Evolutionary conservation across 805 yeast species (phyloP).

Genomic region (Cyberlindnera lachancei): DNA sequence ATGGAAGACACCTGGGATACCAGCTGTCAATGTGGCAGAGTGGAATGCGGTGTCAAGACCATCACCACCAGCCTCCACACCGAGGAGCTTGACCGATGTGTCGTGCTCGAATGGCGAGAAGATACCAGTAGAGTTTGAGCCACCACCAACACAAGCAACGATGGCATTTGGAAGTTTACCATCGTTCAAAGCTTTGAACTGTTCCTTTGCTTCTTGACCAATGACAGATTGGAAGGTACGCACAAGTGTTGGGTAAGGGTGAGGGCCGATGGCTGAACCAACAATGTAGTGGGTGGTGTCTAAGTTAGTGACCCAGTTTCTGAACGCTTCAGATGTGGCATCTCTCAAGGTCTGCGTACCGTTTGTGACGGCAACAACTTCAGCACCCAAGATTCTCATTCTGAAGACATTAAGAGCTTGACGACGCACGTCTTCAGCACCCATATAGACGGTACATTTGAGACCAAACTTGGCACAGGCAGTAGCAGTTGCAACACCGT

Average conservation of each 20-base stretch:
- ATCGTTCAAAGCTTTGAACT: conserved; percentile 68
- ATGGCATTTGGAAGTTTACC: conserved; percentile 88
- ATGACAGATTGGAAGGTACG: conserved; percentile 97
- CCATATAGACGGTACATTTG: conserved; percentile 94
- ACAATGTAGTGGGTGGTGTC: conserved; percentile 88
- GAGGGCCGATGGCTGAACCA: conserved; percentile 99
- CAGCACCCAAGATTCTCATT: conserved; percentile 94
- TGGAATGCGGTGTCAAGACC: conserved; percentile 86
- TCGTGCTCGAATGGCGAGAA: conserved; percentile 91
- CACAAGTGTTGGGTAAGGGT: conserved; percentile 96
- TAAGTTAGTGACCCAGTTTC: conserved; percentile 89
- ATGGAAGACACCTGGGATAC: conserved; percentile 95
- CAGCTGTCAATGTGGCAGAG: conserved; percentile 93
- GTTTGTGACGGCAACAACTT: conserved; percentile 85
- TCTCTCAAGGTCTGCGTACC: conserved; percentile 97
- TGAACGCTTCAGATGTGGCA: conserved; percentile 95
- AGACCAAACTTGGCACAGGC: conserved; percentile 91
- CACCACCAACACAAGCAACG: conserved; percentile 99
- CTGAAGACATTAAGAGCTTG: conserved; percentile 97
- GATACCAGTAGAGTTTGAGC: conserved; percentile 94
- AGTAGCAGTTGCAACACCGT: conserved; percentile 89
- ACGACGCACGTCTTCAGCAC: conserved; percentile 98
- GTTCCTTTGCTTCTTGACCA: conserved; percentile 91
- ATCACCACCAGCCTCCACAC: conserved; percentile 99
- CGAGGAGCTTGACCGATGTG: conserved; percentile 66